A percentile compares a stretch with the other conserved stretches of the same genome.
phyloP scores from a whole-genome alignment of 1,139 yeast species.

The Neolecta irregularis region DNA sequence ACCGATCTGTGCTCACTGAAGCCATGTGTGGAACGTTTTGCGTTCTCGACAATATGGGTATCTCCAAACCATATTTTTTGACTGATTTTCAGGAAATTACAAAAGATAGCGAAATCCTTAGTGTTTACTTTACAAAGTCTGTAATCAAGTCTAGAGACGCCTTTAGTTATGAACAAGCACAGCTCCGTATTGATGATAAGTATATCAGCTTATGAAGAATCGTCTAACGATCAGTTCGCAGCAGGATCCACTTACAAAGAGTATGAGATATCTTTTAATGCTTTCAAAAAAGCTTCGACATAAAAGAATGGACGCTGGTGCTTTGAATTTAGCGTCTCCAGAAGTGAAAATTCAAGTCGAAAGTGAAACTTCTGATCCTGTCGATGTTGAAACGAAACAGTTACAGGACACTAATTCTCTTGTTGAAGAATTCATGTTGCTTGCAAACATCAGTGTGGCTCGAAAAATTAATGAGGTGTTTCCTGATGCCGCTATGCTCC shows the following conservation, averaged over 20 bases:
- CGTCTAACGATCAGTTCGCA: conserved; percentile 21
- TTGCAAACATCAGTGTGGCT: conserved; percentile 94
- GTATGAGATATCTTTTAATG: conserved; percentile 67
- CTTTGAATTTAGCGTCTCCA: conserved; percentile 90
- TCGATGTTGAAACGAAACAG: conserved; percentile 84
- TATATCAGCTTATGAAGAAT: conserved; percentile 15
- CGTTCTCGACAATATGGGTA: conserved; percentile 82
- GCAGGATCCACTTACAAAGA: conserved; percentile 70
- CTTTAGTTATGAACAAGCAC: conserved; percentile 89
- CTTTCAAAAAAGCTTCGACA: conserved; percentile 75
- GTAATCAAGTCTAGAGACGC: conserved; percentile 87
- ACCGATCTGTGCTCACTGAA: conserved; percentile 90
- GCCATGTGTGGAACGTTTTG: conserved; percentile 90
- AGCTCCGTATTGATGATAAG: conserved; percentile 73
- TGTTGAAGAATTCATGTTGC: conserved; percentile 96
- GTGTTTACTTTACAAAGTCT: conserved; percentile 69
- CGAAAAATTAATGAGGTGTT: conserved; percentile 78
- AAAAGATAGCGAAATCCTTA: conserved; percentile 69
- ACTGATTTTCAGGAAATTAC: conserved; percentile 42
- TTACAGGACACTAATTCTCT: conserved; percentile 80
- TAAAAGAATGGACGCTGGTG: conserved; percentile 84
- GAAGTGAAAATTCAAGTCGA: conserved; percentile 97
- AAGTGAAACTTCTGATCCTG: conserved; percentile 92
- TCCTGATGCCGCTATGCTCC: conserved; percentile 96
- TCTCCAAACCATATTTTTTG: neutral